Evolutionary conservation across 345 rosid genomes (phyloP).

Genomic region (Pugionium dolabratum): DNA sequence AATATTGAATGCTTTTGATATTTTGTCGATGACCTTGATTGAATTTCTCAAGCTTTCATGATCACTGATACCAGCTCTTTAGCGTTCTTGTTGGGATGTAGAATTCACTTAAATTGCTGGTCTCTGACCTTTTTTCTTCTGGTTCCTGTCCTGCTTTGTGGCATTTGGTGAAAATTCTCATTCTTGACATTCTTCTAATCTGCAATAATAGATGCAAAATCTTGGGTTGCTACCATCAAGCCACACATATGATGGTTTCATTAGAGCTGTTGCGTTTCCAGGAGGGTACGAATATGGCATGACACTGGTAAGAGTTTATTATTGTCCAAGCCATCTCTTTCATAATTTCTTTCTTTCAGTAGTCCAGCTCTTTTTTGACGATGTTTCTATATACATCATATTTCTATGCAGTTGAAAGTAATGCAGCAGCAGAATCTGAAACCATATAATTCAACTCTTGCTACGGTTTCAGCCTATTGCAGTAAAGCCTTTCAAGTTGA

Average conservation of each 20-base stretch:
- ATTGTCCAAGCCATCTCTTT: constrained; percentile 15
- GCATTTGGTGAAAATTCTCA: constrained; percentile 18
- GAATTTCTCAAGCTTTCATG: no score
- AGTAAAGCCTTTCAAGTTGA: constrained; percentile 69
- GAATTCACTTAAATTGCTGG: constrained; percentile 14
- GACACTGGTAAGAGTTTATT: constrained; percentile 49
- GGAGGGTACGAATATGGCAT: constrained; percentile 56
- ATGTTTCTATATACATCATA: constrained; percentile 6
- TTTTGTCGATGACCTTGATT: no score
- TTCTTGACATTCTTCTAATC: constrained; percentile 17
- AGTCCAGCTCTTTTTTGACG: not conserved
- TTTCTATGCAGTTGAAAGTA: constrained; percentile 56
- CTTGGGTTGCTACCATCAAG: constrained; percentile 73
- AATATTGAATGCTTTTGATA: no score
- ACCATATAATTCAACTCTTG: constrained; percentile 67
- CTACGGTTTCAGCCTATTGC: constrained; percentile 60
- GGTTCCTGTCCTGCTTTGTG: constrained; percentile 11
- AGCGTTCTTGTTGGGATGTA: constrained; percentile 3
- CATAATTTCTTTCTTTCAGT: not conserved
- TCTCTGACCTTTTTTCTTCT: not conserved
- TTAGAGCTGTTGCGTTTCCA: constrained; percentile 58
- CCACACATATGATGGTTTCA: constrained; percentile 60
- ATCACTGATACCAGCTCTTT: constrained; percentile 13
- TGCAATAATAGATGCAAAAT: constrained; percentile 64
- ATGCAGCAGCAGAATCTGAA: constrained; percentile 69